Evolutionary conservation across 352 stramenopile genomes (phyloP), one percentile per base, ranked within the genome.

Genomic region (Pythium insidiosum): DNA sequence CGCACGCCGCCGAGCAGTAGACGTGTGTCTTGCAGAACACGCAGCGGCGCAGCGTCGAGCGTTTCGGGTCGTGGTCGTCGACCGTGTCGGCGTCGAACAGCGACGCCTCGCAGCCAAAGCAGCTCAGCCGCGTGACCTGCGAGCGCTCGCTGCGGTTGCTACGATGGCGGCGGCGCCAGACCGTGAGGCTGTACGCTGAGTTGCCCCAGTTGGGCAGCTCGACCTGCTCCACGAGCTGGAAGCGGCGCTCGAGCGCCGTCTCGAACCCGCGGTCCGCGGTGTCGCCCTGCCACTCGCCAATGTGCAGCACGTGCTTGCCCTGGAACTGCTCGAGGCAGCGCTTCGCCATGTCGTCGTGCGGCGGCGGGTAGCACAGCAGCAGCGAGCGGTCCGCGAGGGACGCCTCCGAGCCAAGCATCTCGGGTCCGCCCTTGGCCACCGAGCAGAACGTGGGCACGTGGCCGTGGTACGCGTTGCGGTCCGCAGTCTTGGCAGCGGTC

Each of bases 241-340:
- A 91, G 4, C 55, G 51, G n/a, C 53, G 50, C 30, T 68, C 60
- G 1, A 91, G 57, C 41, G 72, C 68, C 6, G 56, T 68, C 46
- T 91, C 78, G 35, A 88, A 91, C 34, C 67, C 55, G 18, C 61
- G 63, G 40, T 87, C 73, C 15, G 63, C 78, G 10, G 78, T 87
- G 45, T 88, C 75, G 18, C 78, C 75, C 54, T 91, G 71, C 78
- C 78, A 91, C 42, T 91, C 78, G 16, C 78, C 78, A 1, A 91
- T 58, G 50, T 88, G 69, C 6, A 91, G 43, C 24, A 91, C 56
- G 15, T 71, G 56, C 23, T 77, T 56, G 12, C 78, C 78, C 46
- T 81, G 72, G 46, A 88, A 88, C 46, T 68, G 47, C 18, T 66
- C 58, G 20, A 88, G 50, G 33, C 73, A 74, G 15, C 68, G 57